Percentiles rank a stretch among this genome's conserved stretches.
Evolutionary conservation across 1,284 basidiomycete species (phyloP).

Genomic region (Retiboletus flavoniger): DNA sequence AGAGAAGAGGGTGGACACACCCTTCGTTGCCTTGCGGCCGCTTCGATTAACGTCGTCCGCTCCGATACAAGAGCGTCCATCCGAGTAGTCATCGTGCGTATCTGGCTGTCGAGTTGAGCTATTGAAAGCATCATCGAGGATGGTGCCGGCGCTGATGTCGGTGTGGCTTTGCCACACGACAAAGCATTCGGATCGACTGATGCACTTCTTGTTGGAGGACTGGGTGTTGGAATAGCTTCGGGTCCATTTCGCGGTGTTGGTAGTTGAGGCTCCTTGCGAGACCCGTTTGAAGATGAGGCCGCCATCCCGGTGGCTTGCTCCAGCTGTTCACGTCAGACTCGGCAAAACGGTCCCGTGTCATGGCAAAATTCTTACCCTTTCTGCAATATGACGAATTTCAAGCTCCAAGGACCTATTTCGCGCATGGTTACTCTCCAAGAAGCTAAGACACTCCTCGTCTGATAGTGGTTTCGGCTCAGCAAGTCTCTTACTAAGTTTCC

Average conservation of each 20-base stretch:
- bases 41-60: constrained; percentile 32
- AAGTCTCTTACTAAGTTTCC: constrained; percentile 4
- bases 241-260: background rate
- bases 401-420: constrained; percentile 46
- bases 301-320: constrained; percentile 21
- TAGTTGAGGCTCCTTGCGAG: background rate
- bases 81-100: constrained; percentile 35
- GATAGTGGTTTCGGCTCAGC: constrained; percentile 22
- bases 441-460: constrained; percentile 41
- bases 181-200: constrained; percentile 23
- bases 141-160: background rate
- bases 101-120: constrained; percentile 36
- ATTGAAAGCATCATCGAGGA: constrained; percentile 16
- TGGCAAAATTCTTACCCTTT: constrained; percentile 35
- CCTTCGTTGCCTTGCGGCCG: constrained; percentile 24
- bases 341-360: background rate
- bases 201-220: constrained; percentile 23
- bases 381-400: constrained; percentile 44
- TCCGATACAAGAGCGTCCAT: constrained; percentile 40
- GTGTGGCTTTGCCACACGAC: background rate
- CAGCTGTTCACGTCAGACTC: constrained; percentile 16
- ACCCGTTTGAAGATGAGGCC: background rate
- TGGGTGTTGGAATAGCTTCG: background rate
- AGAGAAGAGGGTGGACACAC: constrained; percentile 16
- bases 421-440: constrained; percentile 40